Conservation (phyloP, 192 early-diverging fungal genomes). For the Coemansia biformis region DNA sequence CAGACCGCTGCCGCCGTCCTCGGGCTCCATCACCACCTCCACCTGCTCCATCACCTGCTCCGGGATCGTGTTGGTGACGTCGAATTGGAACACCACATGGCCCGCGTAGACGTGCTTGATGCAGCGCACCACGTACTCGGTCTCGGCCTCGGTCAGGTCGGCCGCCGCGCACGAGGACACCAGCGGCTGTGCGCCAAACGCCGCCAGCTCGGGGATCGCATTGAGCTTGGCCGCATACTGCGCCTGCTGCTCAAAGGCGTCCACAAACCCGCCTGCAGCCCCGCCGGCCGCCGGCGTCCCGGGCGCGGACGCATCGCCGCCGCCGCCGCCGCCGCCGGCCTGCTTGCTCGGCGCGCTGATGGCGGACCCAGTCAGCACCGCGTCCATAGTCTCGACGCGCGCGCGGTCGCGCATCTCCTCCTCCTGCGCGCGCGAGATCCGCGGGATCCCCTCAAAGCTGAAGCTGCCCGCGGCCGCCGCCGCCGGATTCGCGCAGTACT, state of each 20-base stretch:
- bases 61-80: slow-evolving; percentile 90
- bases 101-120: slow-evolving; percentile 89
- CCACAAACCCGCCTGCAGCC: slow-evolving; percentile 15
- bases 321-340: slow-evolving; percentile 4
- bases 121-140: slow-evolving; percentile 89
- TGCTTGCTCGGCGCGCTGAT: slow-evolving; percentile 5
- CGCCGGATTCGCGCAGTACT: slow-evolving; percentile 71
- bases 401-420: slow-evolving; percentile 68
- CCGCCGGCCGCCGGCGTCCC: slow-evolving; percentile 8
- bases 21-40: slow-evolving; percentile 75
- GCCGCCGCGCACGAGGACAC: slow-evolving; percentile 73
- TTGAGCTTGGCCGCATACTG: slow-evolving; percentile 73
- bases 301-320: background rate
- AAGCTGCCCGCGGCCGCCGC: slow-evolving; percentile 61
- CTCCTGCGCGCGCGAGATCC: slow-evolving; percentile 81
- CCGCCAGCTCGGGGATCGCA: slow-evolving; percentile 74
- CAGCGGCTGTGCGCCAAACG: slow-evolving; percentile 65
- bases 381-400: slow-evolving; percentile 41
- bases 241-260: slow-evolving; percentile 56
- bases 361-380: slow-evolving; percentile 42
- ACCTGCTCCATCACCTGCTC: slow-evolving; percentile 91
- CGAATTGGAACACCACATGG: slow-evolving; percentile 95
- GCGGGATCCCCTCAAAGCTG: slow-evolving; percentile 71
- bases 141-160: slow-evolving; percentile 87
- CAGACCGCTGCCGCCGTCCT: slow-evolving; percentile 54